Conservation (phyloP, 1,284 basidiomycete species). For the Cutaneotrichosporon sp. region DNA sequence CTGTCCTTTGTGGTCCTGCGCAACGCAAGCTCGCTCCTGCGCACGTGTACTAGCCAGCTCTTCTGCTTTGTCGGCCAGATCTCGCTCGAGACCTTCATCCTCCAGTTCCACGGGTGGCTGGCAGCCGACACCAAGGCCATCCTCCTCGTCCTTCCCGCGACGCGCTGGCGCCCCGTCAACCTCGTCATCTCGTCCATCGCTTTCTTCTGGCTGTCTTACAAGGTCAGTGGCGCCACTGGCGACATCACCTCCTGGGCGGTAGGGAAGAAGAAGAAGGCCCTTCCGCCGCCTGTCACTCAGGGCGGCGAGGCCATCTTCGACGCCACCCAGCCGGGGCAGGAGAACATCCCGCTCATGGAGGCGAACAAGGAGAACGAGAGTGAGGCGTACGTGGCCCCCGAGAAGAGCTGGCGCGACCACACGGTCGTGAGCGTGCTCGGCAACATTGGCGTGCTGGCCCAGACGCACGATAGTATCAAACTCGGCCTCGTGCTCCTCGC, state of each 20-base stretch:
- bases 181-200: slow-evolving; percentile 69
- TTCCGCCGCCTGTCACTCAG: slow-evolving; percentile 36
- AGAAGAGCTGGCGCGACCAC: slow-evolving; percentile 33
- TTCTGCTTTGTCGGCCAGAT: slow-evolving; percentile 80
- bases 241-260: slow-evolving; percentile 72
- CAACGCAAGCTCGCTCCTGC: slow-evolving; percentile 69
- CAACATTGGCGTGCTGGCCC: slow-evolving; percentile 40
- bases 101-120: slow-evolving; percentile 87
- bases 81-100: slow-evolving; percentile 80
- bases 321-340: slow-evolving; percentile 24
- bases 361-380: slow-evolving; percentile 28
- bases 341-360: slow-evolving; percentile 50
- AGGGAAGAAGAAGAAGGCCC: slow-evolving; percentile 43
- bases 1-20: slow-evolving; percentile 70
- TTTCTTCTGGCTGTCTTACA: slow-evolving; percentile 76
- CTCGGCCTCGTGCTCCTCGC: slow-evolving; percentile 46
- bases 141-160: slow-evolving; percentile 73
- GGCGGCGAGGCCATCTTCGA: slow-evolving; percentile 4
- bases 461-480: slow-evolving; percentile 44
- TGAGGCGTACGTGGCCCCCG: slow-evolving; percentile 1
- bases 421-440: slow-evolving; percentile 32
- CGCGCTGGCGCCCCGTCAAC: slow-evolving; percentile 69
- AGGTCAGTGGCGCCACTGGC: slow-evolving; percentile 70
- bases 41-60: slow-evolving; percentile 65
- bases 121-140: slow-evolving; percentile 82